Evolutionary conservation across 2,329 filamentous ascomycete genomes (phyloP).

Genomic region (Neonectria neomacrospora): DNA sequence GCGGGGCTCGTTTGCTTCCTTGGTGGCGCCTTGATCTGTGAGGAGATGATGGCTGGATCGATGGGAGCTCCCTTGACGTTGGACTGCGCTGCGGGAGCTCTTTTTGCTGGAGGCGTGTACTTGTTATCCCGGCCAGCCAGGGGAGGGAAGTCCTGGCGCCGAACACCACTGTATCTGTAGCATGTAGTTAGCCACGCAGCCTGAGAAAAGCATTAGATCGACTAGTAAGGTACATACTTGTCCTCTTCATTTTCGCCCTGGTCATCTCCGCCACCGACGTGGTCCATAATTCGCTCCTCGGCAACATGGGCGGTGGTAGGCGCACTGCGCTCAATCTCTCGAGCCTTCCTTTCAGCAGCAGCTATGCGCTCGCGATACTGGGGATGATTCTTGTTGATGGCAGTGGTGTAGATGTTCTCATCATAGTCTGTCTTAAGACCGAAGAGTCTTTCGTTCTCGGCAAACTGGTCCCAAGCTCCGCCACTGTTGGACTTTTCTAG

Average conservation of each 20-base stretch:
- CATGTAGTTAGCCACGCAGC: constrained; percentile 32
- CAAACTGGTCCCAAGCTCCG: constrained; percentile 90
- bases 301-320: constrained; percentile 84
- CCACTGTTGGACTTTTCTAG: constrained; percentile 69
- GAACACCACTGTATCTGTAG: constrained; percentile 88
- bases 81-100: constrained; percentile 79
- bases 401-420: constrained; percentile 93
- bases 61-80: constrained; percentile 81
- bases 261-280: constrained; percentile 68
- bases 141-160: constrained; percentile 78
- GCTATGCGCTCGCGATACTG: constrained; percentile 82
- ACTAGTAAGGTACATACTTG: constrained; percentile 67
- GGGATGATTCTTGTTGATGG: constrained; percentile 86
- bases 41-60: constrained; percentile 90
- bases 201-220: neutral
- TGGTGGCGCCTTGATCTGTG: constrained; percentile 70
- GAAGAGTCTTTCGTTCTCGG: constrained; percentile 86
- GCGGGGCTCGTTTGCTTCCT: constrained; percentile 50
- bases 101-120: constrained; percentile 90
- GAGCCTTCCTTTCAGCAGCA: constrained; percentile 83
- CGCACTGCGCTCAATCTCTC: constrained; percentile 85
- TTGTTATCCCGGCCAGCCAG: constrained; percentile 71
- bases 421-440: constrained; percentile 91
- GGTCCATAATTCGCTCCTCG: constrained; percentile 85
- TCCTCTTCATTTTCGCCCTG: constrained; percentile 89